Evolutionary conservation across 805 yeast species (phyloP).

Genomic region (Blastobotrys terrestris): DNA sequence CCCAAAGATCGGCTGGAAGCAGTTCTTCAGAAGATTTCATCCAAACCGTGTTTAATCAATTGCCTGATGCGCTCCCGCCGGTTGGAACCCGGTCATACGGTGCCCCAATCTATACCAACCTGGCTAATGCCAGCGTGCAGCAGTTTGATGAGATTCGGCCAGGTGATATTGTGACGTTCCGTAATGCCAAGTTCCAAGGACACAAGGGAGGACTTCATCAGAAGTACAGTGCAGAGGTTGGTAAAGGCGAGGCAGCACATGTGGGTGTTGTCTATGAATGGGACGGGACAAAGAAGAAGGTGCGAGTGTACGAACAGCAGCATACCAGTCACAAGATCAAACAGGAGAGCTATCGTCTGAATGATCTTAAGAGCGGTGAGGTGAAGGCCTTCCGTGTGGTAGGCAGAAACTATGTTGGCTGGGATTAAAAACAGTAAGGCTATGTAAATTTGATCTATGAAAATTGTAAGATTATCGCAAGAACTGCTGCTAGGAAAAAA

Average conservation of each 20-base stretch:
- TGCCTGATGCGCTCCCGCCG: conserved; percentile 45
- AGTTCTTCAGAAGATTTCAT: conserved; percentile 23
- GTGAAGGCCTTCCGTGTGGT: conserved; percentile 75
- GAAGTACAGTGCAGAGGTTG: conserved; percentile 54
- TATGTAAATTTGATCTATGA: conserved; percentile 1
- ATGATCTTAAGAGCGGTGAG: conserved; percentile 73
- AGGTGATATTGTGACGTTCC: conserved; percentile 78
- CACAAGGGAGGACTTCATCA: conserved; percentile 50
- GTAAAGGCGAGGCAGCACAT: conserved; percentile 48
- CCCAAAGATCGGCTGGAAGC: conserved; percentile 33
- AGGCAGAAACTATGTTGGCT: conserved; percentile 64
- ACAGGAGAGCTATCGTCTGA: conserved; percentile 57
- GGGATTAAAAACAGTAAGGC: conserved; percentile 37
- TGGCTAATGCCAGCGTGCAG: conserved; percentile 43
- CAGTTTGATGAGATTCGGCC: conserved; percentile 61
- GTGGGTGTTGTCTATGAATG: conserved; percentile 62
- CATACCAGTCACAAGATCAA: conserved; percentile 45
- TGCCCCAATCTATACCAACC: conserved; percentile 55
- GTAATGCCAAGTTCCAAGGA: conserved; percentile 66
- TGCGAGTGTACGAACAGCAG: conserved; percentile 28
- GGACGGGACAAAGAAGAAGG: conserved; percentile 57
- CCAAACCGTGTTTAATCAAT: conserved; percentile 29
- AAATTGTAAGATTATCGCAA: background rate
- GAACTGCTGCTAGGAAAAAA: too few species aligned
- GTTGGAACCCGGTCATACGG: conserved; percentile 71